phyloP scores from a whole-genome alignment of 2,329 filamentous ascomycete genomes.

The Penicillium verrucosum region DNA sequence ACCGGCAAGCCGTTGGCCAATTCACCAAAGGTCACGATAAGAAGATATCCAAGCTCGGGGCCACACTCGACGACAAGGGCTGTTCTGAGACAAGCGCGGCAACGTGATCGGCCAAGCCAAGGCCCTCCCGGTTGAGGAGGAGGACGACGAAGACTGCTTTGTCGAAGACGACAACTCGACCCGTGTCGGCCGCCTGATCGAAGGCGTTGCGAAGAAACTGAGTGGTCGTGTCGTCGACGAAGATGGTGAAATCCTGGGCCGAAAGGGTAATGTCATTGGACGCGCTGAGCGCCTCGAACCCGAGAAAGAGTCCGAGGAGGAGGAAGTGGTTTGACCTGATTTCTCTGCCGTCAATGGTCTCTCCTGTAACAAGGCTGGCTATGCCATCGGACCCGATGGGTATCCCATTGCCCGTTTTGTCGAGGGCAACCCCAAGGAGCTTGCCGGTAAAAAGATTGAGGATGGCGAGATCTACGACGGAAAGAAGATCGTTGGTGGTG shows the following conservation, averaged over 20 bases:
- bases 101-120: constrained; percentile 62
- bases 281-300: constrained; percentile 51
- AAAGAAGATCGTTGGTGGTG: constrained; percentile 56
- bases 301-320: constrained; percentile 32
- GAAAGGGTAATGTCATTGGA: constrained; percentile 60
- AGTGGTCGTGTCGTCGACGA: constrained; percentile 59
- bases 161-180: constrained; percentile 50
- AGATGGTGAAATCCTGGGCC: constrained; percentile 61
- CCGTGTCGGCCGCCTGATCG: constrained; percentile 51
- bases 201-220: constrained; percentile 59
- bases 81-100: constrained; percentile 62
- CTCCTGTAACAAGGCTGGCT: constrained; percentile 57
- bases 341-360: constrained; percentile 54
- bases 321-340: constrained; percentile 51
- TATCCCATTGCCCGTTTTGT: constrained; percentile 56
- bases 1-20: constrained; percentile 54
- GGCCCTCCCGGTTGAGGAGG: constrained; percentile 39
- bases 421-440: constrained; percentile 53
- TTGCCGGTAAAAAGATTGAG: constrained; percentile 55
- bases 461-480: constrained; percentile 56
- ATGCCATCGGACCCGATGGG: constrained; percentile 52
- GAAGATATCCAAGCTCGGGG: constrained; percentile 50
- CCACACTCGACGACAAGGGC: constrained; percentile 54
- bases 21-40: constrained; percentile 61
- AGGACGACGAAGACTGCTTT: constrained; percentile 44